A percentile compares a stretch with the other conserved stretches of the same genome.
phyloP scores from a whole-genome alignment of 2,329 filamentous ascomycete species.

The Diaporthe helianthi region DNA sequence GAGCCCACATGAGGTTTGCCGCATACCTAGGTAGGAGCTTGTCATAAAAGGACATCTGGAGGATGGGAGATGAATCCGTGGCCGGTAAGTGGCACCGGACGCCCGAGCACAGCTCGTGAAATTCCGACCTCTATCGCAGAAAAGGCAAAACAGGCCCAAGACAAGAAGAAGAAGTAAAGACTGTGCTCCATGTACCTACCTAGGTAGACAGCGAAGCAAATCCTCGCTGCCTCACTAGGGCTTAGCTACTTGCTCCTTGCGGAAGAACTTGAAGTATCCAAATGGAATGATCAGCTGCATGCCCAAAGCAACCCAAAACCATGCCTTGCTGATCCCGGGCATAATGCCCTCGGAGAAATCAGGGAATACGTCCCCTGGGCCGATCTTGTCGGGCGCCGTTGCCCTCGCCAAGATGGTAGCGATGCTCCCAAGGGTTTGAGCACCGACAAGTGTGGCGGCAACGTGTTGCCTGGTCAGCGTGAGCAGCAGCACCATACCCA shows the following conservation, averaged over 20 bases:
- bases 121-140: too few relatives aligned
- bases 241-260: constrained; percentile 64
- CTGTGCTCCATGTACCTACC: too few relatives aligned
- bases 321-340: constrained; percentile 55
- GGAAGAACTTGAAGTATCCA: constrained; percentile 62
- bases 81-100: too few relatives aligned
- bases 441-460: constrained; percentile 64
- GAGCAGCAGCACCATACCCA: constrained; percentile 72
- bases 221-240: constrained; percentile 44
- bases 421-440: constrained; percentile 67
- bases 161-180: too few relatives aligned
- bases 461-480: constrained; percentile 71
- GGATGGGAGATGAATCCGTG: too few relatives aligned
- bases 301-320: constrained; percentile 67
- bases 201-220: neutral
- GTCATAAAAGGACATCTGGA: too few relatives aligned
- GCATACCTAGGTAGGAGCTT: too few relatives aligned
- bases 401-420: constrained; percentile 68
- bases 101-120: too few relatives aligned
- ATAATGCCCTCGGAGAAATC: constrained; percentile 60
- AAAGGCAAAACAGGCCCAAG: too few relatives aligned
- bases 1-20: too few relatives aligned
- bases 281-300: constrained; percentile 65
- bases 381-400: constrained; percentile 65
- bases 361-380: constrained; percentile 68